A percentile compares a stretch with the other conserved stretches of the same genome.
phyloP scores from a whole-genome alignment of 495 filamentous ascomycete genomes.

The Penicillium waksmanii region DNA sequence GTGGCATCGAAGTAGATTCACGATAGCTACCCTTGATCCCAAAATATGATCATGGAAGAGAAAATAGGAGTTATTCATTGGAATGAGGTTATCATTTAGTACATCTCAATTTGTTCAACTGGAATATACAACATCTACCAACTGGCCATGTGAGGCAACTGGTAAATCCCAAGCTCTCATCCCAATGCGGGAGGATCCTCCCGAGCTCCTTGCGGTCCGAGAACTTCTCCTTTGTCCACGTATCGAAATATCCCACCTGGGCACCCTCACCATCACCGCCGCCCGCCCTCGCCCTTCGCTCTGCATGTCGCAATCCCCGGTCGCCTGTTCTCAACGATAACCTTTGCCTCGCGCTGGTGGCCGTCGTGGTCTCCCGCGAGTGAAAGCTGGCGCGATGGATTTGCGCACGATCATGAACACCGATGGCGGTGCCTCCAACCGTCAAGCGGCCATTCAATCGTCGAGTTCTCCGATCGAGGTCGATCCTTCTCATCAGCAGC shows the following conservation, averaged over 20 bases:
- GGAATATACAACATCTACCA: too few relatives aligned
- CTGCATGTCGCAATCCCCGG: slow-evolving; percentile 30
- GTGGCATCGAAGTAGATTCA: too few relatives aligned
- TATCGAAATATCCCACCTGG: slow-evolving; percentile 9
- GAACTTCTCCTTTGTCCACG: slow-evolving; percentile 10
- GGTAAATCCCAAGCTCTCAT: background rate
- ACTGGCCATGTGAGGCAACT: too few relatives aligned
- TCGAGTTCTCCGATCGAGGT: slow-evolving; percentile 22
- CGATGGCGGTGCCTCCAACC: slow-evolving; percentile 43
- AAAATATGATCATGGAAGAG: too few relatives aligned
- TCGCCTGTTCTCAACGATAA: slow-evolving; percentile 22
- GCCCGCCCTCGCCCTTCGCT: slow-evolving; percentile 10
- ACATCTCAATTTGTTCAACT: too few relatives aligned
- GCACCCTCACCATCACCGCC: slow-evolving; percentile 10
- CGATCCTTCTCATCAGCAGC: slow-evolving; percentile 34
- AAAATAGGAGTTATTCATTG: too few relatives aligned
- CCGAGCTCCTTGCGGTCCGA: slow-evolving; percentile 9
- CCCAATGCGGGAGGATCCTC: slow-evolving; percentile 7
- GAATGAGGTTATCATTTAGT: too few relatives aligned
- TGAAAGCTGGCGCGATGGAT: slow-evolving; percentile 48
- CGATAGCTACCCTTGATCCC: too few relatives aligned
- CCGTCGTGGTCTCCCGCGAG: slow-evolving; percentile 26
- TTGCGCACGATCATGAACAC: slow-evolving; percentile 58
- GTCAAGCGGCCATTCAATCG: slow-evolving; percentile 30
- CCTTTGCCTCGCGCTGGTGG: slow-evolving; percentile 26